A percentile compares a stretch with the other conserved stretches of the same genome.
phyloP scores from a whole-genome alignment of 2,329 filamentous ascomycete genomes.

The Periglandula ipomoeae region DNA sequence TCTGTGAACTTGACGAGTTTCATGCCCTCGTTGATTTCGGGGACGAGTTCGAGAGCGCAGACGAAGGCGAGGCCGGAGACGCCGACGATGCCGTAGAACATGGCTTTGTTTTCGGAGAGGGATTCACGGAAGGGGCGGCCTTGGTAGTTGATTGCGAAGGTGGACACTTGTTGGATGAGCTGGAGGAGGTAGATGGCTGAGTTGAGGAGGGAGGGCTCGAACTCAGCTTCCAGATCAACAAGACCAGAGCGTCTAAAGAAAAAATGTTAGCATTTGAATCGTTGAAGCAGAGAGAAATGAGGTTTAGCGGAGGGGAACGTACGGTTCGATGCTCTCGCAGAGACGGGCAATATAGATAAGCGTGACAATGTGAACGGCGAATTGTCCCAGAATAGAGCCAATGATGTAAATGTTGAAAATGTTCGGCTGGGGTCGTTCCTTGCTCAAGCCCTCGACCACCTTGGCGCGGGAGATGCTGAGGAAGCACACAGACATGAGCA shows the following conservation, averaged over 20 bases:
- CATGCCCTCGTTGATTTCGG: conserved; percentile 89
- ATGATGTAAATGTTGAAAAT: conserved; percentile 99
- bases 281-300: background rate
- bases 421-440: conserved; percentile 94
- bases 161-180: conserved; percentile 97
- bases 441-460: conserved; percentile 89
- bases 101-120: conserved; percentile 89
- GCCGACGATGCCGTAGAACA: conserved; percentile 94
- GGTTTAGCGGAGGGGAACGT: conserved; percentile 31
- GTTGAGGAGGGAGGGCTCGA: conserved; percentile 87
- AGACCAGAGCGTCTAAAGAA: conserved; percentile 38
- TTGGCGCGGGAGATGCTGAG: conserved; percentile 95
- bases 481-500: conserved; percentile 99
- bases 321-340: conserved; percentile 80
- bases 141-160: conserved; percentile 99
- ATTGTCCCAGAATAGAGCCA: conserved; percentile 92
- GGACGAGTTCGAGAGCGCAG: conserved; percentile 90
- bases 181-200: conserved; percentile 94
- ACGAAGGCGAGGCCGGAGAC: conserved; percentile 87
- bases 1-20: conserved; percentile 81
- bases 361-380: conserved; percentile 88
- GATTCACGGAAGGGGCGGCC: conserved; percentile 95
- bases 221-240: conserved; percentile 90
- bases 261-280: conserved; percentile 16
- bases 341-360: conserved; percentile 89